Base-by-base conservation (phyloP, 2,329 filamentous ascomycete genomes). In the Ophiostoma ulmi region DNA sequence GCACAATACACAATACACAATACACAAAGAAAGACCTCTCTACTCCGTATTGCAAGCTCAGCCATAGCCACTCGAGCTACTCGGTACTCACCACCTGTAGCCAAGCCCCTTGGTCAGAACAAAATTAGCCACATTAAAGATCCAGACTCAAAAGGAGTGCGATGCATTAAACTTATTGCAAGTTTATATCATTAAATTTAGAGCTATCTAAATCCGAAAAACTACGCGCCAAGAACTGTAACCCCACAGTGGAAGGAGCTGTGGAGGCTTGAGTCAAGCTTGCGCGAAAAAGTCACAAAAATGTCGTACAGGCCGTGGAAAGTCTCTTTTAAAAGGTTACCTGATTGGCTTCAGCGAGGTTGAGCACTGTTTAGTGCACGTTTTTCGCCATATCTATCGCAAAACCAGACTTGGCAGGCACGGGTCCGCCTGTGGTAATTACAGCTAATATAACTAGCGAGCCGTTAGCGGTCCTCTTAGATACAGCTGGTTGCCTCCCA, bases 331-430 rank as follows among this genome's bases (percentile, higher is more conserved):
- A 20, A 17, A 7, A 58, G 52, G 5, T 10, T 11, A 22, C 52
- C 10, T 58, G 52, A 58, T 58, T 58, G 52, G 52, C 52, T 26
- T 58, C 52, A 22, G 52, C 22, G 52, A 44, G 39, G n/a, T 48
- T 48, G 38, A 48, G 44, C 20, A 4, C 8, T 58, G n/a, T 58
- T 58, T 58, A 55, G n/a, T 55, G 48, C 44, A 48, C 5, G 52
- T 26, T 26, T 11, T 20, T 6, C 6, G 20, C 11, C 20, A 22
- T 3, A 22, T 20, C 13, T 6, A 44, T 48, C 17, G 44, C 52
- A 13, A 58, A n/a, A n/a, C 44, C n/a, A 58, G n/a, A 22, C 52
- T 58, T 58, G 52, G 52, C 52, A 58, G 52, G 52, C 52, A 58
- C 52, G 52, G 52, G 52, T n/a, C 52, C 52, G 52, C 52, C 52